Conservation (phyloP, 2,329 filamentous ascomycete species). For the Fusarium mundagurra region DNA sequence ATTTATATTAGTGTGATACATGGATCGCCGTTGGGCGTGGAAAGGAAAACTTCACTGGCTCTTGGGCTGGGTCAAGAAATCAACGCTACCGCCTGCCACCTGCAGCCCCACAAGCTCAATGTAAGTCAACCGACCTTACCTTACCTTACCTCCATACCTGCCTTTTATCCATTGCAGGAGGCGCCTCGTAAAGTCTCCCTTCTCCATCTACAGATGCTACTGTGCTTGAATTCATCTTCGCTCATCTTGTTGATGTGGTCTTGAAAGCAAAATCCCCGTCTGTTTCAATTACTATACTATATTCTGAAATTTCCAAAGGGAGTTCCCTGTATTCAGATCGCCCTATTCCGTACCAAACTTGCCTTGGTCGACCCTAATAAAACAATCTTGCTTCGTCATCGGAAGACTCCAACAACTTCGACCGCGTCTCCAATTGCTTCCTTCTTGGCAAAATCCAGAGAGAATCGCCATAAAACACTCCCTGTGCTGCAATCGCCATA, state of each 20-base stretch:
- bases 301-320: not conserved
- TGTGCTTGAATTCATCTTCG: not conserved
- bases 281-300: not conserved
- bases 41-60: not conserved
- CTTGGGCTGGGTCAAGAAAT: not conserved
- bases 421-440: not conserved
- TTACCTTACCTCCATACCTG: not conserved
- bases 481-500: not conserved
- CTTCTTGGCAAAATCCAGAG: not conserved
- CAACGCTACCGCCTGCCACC: not conserved
- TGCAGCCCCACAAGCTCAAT: slow-evolving; percentile 21
- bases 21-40: not conserved
- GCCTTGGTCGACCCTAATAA: not conserved
- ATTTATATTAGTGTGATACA: not conserved
- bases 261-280: not conserved
- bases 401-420: not conserved
- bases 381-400: slow-evolving; percentile 12
- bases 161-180: not conserved
- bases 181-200: slow-evolving; percentile 23
- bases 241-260: not conserved
- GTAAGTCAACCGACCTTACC: not conserved
- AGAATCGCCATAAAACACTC: not conserved
- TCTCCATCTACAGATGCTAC: slow-evolving; percentile 17
- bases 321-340: slow-evolving; percentile 1
- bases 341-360: not conserved